A percentile compares a stretch with the other conserved stretches of the same genome.
Conservation (phyloP, 2,329 filamentous ascomycete genomes). For the Arachnopeziza araneosa region DNA sequence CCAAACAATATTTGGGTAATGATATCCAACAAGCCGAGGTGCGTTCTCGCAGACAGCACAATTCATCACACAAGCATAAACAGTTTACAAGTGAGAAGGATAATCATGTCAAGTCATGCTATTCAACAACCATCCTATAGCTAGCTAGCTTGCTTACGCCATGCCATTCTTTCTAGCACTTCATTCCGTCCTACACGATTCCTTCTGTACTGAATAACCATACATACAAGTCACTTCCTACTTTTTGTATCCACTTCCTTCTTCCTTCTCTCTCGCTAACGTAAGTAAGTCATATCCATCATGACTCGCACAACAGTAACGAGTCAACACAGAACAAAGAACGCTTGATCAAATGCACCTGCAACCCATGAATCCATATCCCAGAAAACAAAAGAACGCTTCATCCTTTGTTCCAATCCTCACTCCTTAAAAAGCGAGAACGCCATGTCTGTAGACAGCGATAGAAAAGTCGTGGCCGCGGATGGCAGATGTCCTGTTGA, state of each 20-base stretch:
- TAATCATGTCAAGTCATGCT: neutral
- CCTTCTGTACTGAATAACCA: slow-evolving; percentile 7
- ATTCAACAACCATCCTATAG: neutral
- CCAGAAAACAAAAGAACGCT: neutral
- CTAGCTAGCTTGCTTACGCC: neutral
- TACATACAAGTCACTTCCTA: slow-evolving; percentile 11
- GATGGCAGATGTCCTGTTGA: neutral
- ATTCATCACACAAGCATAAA: neutral
- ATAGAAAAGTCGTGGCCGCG: neutral
- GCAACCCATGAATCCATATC: neutral
- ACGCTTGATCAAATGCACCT: neutral
- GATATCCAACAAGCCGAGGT: no score
- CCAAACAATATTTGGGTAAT: no score
- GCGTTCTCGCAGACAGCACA: neutral
- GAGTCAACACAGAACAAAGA: neutral
- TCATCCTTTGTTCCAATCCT: neutral
- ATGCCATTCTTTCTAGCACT: neutral
- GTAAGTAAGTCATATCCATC: neutral
- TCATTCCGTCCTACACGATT: neutral
- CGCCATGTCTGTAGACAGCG: neutral
- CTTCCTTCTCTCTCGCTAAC: neutral
- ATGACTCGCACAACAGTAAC: neutral
- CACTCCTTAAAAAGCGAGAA: neutral
- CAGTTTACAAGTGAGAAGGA: neutral
- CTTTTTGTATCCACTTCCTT: neutral